Base-by-base conservation (phyloP, 257 asterid species). In the Voacanga thouarsii region DNA sequence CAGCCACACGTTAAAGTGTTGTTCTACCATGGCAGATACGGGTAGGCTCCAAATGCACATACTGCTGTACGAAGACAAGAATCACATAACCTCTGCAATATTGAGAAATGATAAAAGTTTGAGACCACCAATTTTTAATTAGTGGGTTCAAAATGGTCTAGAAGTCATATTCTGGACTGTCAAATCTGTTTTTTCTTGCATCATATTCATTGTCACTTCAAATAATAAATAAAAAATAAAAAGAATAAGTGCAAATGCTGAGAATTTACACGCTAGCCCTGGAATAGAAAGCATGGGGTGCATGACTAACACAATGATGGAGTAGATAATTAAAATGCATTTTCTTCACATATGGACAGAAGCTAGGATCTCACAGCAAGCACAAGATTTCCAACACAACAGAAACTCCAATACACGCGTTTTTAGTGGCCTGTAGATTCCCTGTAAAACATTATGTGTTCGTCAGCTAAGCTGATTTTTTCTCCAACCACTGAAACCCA, bases 401-500 rank as follows among this genome's bases (percentile, higher is more conserved):
- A 59, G 45, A 28, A 44, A 70, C 19, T 24, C 7, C 59, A 71
- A 23, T 26, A 77, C 66, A 57, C 24, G 44, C 24, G n/a, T 23
- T 57, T 50, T 37, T 51, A 55, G 37, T 59, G 43, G 39, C 77
- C 60, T 79, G 81, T 59, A 72, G 71, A 63, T 72, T 74, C 63
- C 76, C 80, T 88, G 75, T 85, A 69, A 75, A 87, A 84, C 61
- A 92, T 72, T 64, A 85, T 60, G 41, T 85, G 80, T 87, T 94
- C 97, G 59, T 88, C 82, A 47, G 82, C 88, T 77, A 92, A 39
- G 18, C 61, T 60, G 74, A 81, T 80, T 10, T 85, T 77, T 72
- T 84, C 96, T 74, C 88, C 88, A 11, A 66, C 19, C 43, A 93
- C 97, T 18, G 94, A 90, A 79, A 95, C 93, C 97, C 99, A 95